Percentiles rank a stretch among this genome's conserved stretches.
These are phyloP conservation scores for Incumbomyces lentus DNA, from an alignment of 2,329 filamentous ascomycete species.

Conservation along the genomic window DNA sequence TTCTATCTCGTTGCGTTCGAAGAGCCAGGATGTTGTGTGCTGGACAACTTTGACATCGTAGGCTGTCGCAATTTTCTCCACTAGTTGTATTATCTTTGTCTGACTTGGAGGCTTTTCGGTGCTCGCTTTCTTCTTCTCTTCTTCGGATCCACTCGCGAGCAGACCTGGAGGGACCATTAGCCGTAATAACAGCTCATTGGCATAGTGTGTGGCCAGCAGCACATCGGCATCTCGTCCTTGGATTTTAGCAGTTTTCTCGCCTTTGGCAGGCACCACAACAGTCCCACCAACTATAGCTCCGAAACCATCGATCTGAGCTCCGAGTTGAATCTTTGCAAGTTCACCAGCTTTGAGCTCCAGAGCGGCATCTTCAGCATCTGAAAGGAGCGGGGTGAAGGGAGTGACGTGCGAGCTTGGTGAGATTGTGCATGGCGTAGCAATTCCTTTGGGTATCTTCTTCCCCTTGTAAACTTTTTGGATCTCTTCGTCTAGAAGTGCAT, in stretches of 20 bases:
- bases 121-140: conserved; percentile 89
- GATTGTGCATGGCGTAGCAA: conserved; percentile 59
- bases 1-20: conserved; percentile 96
- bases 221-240: conserved; percentile 76
- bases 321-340: conserved; percentile 94
- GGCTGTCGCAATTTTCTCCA: conserved; percentile 83
- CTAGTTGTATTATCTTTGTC: conserved; percentile 69
- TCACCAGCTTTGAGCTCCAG: conserved; percentile 73
- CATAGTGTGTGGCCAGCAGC: conserved; percentile 81
- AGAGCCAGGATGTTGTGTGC: conserved; percentile 95
- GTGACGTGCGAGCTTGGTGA: conserved; percentile 91
- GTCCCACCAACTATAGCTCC: conserved; percentile 94
- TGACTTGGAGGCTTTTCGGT: conserved; percentile 75
- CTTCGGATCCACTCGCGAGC: conserved; percentile 70
- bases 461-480: conserved; percentile 93
- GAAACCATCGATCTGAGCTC: conserved; percentile 95
- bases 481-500: conserved; percentile 90
- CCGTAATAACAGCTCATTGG: conserved; percentile 86
- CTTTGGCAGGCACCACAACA: conserved; percentile 54
- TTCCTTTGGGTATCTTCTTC: conserved; percentile 91
- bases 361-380: conserved; percentile 75
- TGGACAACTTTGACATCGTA: conserved; percentile 92
- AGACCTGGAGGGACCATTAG: conserved; percentile 86
- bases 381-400: conserved; percentile 84
- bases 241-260: conserved; percentile 50